phyloP scores from a whole-genome alignment of 1,139 yeast genomes.

The Pneumocystis jirovecii region DNA sequence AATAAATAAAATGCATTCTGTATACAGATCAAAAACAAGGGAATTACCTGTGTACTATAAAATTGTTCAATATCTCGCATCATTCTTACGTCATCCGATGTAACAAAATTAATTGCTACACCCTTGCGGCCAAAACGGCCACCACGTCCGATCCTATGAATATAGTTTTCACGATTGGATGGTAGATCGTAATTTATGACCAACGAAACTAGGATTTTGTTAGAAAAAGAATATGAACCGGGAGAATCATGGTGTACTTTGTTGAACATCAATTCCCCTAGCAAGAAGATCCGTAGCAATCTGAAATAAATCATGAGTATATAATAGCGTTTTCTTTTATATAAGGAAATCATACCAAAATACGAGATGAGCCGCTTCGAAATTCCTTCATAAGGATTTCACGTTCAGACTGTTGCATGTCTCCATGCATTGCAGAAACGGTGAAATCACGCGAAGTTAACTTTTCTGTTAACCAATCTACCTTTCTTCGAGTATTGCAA shows the following conservation, averaged over 20 bases:
- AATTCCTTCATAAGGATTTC: constrained; percentile 83
- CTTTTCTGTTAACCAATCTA: constrained; percentile 80
- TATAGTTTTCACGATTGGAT: constrained; percentile 92
- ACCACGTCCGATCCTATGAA: constrained; percentile 99
- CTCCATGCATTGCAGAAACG: constrained; percentile 95
- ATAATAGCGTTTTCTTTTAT: constrained; percentile 68
- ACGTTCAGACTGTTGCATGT: constrained; percentile 91
- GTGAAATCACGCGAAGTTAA: constrained; percentile 81
- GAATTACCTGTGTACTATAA: constrained; percentile 68
- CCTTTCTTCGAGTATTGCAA: constrained; percentile 98
- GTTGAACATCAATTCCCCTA: constrained; percentile 99
- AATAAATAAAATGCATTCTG: neutral
- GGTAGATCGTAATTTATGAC: constrained; percentile 98
- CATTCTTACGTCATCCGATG: constrained; percentile 77
- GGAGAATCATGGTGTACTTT: constrained; percentile 24
- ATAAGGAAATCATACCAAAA: neutral
- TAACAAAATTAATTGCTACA: constrained; percentile 96
- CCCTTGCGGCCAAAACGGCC: constrained; percentile 99
- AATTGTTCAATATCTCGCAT: constrained; percentile 96
- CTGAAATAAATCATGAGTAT: constrained; percentile 92
- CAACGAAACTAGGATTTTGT: constrained; percentile 46
- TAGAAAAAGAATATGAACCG: neutral
- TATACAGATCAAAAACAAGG: neutral
- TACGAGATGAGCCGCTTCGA: neutral
- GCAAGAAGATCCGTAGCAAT: constrained; percentile 96